Percentiles rank a stretch among this genome's conserved stretches.
These are phyloP conservation scores for Sporisorium reilianum DNA, from an alignment of 1,284 basidiomycete genomes.

Conservation along the genomic window DNA sequence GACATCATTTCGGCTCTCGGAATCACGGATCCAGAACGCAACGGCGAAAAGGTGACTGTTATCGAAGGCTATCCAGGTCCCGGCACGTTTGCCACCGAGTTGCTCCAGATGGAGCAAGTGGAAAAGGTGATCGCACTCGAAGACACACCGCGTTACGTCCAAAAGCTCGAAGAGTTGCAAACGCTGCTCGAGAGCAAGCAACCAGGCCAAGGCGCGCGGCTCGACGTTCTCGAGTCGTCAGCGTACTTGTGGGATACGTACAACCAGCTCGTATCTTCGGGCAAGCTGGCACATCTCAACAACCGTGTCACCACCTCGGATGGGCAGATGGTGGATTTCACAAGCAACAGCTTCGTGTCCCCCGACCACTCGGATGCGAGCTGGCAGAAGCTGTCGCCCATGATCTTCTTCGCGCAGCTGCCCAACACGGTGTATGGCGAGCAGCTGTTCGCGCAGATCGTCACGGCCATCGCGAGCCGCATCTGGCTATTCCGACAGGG, in stretches of 20 bases:
- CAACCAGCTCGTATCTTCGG: slow-evolving; percentile 38
- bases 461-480: slow-evolving; percentile 56
- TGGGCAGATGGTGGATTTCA: slow-evolving; percentile 27
- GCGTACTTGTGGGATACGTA: slow-evolving; percentile 60
- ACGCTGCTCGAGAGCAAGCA: slow-evolving; percentile 14
- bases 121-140: slow-evolving; percentile 66
- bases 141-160: slow-evolving; percentile 32
- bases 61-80: slow-evolving; percentile 66
- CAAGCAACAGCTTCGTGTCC: slow-evolving; percentile 20
- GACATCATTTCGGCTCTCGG: slow-evolving; percentile 47
- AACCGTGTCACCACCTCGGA: slow-evolving; percentile 27
- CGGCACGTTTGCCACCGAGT: slow-evolving; percentile 59
- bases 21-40: slow-evolving; percentile 25
- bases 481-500: slow-evolving; percentile 64
- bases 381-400: slow-evolving; percentile 48
- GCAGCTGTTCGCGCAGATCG: slow-evolving; percentile 65
- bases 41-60: slow-evolving; percentile 59
- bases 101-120: slow-evolving; percentile 58
- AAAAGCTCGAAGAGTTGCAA: slow-evolving; percentile 41
- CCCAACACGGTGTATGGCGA: slow-evolving; percentile 68
- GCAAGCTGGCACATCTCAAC: slow-evolving; percentile 54
- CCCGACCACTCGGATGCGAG: slow-evolving; percentile 31
- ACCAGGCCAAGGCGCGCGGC: slow-evolving; percentile 26
- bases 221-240: slow-evolving; percentile 41
- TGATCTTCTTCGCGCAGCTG: slow-evolving; percentile 64